Evolutionary conservation across 164 flowering plant genomes (phyloP).

Genomic region (Vitis rupestris): DNA sequence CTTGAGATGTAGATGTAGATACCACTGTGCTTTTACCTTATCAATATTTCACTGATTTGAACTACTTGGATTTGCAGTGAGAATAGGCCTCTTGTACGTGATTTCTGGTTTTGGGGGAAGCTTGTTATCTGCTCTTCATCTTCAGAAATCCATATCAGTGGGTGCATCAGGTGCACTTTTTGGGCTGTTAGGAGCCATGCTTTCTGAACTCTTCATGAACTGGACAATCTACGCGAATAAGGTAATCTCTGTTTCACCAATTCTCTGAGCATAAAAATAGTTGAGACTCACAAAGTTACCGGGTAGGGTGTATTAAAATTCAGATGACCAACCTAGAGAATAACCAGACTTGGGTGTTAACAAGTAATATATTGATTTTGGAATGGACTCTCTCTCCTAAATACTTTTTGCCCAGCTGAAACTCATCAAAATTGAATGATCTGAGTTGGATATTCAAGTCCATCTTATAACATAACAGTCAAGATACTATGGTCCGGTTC

Average conservation of each 20-base stretch:
- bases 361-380: too few species aligned
- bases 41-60: not conserved
- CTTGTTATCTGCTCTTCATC: conserved; percentile 40
- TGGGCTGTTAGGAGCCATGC: conserved; percentile 73
- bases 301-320: too few species aligned
- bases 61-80: conserved; percentile 36
- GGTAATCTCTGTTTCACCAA: conserved; percentile 26
- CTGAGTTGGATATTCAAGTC: too few species aligned
- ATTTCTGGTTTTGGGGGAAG: conserved; percentile 77
- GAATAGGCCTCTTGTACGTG: conserved; percentile 51
- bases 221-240: conserved; percentile 66
- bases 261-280: not conserved
- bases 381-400: too few species aligned
- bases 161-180: conserved; percentile 80
- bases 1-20: not conserved
- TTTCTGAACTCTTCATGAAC: conserved; percentile 67
- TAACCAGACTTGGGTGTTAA: too few species aligned
- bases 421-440: too few species aligned
- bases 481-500: too few species aligned
- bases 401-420: too few species aligned
- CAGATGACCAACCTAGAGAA: too few species aligned
- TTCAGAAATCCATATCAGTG: conserved; percentile 37
- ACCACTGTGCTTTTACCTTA: not conserved
- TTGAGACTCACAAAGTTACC: too few species aligned
- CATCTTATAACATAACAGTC: too few species aligned